These are phyloP conservation scores for Akanthomyces dipterigenus DNA, from an alignment of 2,329 filamentous ascomycete species.

Conservation along the genomic window DNA sequence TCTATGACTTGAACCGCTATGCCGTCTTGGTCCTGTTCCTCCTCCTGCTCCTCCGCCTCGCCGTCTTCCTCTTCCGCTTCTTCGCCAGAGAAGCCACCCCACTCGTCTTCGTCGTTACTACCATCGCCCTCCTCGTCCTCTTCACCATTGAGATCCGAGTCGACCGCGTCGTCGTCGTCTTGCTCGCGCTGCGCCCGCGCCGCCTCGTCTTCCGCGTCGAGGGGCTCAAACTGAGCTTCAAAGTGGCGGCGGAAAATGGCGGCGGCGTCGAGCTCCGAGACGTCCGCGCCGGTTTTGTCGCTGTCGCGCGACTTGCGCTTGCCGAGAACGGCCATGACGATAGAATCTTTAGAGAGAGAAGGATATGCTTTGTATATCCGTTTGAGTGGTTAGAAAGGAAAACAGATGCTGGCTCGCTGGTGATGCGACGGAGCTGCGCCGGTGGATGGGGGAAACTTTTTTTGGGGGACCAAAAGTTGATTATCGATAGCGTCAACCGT, in stretches of 20 bases:
- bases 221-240: conserved; percentile 77
- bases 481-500: not conserved
- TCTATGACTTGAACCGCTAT: conserved; percentile 54
- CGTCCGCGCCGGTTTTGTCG: conserved; percentile 8
- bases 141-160: conserved; percentile 23
- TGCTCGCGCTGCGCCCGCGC: conserved; percentile 26
- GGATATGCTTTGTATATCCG: not conserved
- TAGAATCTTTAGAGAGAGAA: not conserved
- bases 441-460: conserved; percentile 2
- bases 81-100: conserved; percentile 18
- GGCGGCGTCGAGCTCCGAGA: conserved; percentile 50
- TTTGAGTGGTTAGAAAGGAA: not conserved
- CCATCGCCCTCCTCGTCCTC: conserved; percentile 34
- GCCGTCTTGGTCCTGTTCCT: conserved; percentile 13
- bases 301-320: conserved; percentile 37
- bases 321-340: conserved; percentile 38
- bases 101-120: conserved; percentile 22
- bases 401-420: not conserved
- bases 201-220: conserved; percentile 35
- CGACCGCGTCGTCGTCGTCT: conserved; percentile 22
- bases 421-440: not conserved
- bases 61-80: conserved; percentile 18
- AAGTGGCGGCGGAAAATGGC: conserved; percentile 79
- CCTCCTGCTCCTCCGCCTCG: conserved; percentile 15
- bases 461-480: not conserved